Evolutionary conservation across 176 grass and related monocot species (phyloP).

Genomic region (Alloteropsis semialata): DNA sequence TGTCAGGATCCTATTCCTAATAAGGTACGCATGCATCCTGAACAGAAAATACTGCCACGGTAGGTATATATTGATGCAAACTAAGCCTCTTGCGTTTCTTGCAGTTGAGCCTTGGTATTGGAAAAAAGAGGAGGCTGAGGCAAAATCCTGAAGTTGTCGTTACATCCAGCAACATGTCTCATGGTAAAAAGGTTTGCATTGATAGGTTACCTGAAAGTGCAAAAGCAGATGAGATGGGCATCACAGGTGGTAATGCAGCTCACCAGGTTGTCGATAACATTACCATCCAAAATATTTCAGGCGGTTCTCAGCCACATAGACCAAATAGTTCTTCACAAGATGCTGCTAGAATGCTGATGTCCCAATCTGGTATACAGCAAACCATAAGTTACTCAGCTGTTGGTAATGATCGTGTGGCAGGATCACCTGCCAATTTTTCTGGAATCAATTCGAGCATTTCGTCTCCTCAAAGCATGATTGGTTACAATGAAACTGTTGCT

Average conservation of each 20-base stretch:
- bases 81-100: conserved; percentile 32
- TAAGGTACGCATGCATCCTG: conserved; percentile 61
- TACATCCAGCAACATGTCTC: conserved; percentile 66
- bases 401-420: conserved; percentile 57
- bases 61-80: conserved; percentile 15
- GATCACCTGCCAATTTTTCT: conserved; percentile 50
- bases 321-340: conserved; percentile 67
- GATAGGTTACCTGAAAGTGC: conserved; percentile 59
- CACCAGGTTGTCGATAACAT: conserved; percentile 51
- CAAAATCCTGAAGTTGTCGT: conserved; percentile 70
- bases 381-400: conserved; percentile 46
- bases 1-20: conserved; percentile 68
- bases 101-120: conserved; percentile 88
- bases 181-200: conserved; percentile 84
- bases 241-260: conserved; percentile 37
- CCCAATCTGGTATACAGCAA: conserved; percentile 61
- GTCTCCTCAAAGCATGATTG: conserved; percentile 58
- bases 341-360: conserved; percentile 47
- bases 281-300: conserved; percentile 37
- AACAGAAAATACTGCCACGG: conserved; percentile 14
- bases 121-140: conserved; percentile 73
- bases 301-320: conserved; percentile 49
- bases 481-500: conserved; percentile 39
- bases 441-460: conserved; percentile 59
- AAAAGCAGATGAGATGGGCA: conserved; percentile 43